Evolutionary conservation across 2,329 filamentous ascomycete genomes (phyloP).

Genomic region (Trichophyton mentagrophytes): DNA sequence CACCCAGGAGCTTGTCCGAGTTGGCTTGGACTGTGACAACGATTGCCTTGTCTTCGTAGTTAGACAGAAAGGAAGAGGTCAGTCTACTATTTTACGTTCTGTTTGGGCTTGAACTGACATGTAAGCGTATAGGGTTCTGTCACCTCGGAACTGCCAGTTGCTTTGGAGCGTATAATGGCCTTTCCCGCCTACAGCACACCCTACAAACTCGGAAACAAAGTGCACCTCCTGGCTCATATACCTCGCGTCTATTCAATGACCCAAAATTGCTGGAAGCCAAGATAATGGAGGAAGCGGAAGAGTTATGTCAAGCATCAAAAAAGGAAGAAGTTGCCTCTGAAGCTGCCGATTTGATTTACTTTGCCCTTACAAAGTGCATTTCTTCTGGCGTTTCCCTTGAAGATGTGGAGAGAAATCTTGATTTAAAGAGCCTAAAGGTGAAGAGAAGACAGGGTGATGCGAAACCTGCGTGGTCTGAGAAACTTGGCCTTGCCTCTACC

Average conservation of each 20-base stretch:
- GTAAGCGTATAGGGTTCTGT: constrained; percentile 54
- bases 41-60: constrained; percentile 87
- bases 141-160: constrained; percentile 86
- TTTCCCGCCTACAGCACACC: constrained; percentile 77
- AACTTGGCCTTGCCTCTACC: constrained; percentile 49
- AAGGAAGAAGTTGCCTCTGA: constrained; percentile 83
- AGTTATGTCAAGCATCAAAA: constrained; percentile 74
- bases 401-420: constrained; percentile 83
- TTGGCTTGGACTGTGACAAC: constrained; percentile 83
- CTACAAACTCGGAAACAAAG: constrained; percentile 67
- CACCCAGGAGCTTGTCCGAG: constrained; percentile 72
- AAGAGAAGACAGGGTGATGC: constrained; percentile 88
- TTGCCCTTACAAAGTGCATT: constrained; percentile 81
- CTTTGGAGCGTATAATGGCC: constrained; percentile 71
- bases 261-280: constrained; percentile 81
- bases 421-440: constrained; percentile 89
- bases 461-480: constrained; percentile 82
- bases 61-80: constrained; percentile 66
- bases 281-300: constrained; percentile 96
- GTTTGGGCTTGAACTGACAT: constrained; percentile 12
- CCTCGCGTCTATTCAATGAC: constrained; percentile 81
- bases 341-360: constrained; percentile 90
- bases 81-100: constrained; percentile 10
- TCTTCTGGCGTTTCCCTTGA: constrained; percentile 71
- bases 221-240: constrained; percentile 84